These are phyloP conservation scores for Cystobasidium tubakii DNA, from an alignment of 768 basidiomycete genomes.

Conservation along the genomic window DNA sequence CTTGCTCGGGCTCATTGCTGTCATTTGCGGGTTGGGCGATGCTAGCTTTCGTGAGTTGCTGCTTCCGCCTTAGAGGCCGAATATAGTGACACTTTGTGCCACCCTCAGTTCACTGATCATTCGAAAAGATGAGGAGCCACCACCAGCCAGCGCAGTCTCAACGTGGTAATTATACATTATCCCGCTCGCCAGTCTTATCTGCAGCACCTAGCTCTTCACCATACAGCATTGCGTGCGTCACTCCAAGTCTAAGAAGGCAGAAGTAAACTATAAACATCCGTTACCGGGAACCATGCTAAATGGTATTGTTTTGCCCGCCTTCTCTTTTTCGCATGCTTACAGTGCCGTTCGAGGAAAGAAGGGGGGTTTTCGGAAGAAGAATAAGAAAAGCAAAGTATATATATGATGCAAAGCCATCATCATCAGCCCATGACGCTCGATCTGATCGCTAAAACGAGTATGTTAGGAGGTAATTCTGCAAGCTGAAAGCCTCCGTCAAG, in stretches of 20 bases:
- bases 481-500: background rate
- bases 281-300: background rate
- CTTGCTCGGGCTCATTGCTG: background rate
- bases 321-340: background rate
- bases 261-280: background rate
- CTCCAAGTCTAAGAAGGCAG: background rate
- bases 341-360: background rate
- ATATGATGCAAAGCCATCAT: background rate
- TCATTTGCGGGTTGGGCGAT: slow-evolving; percentile 11
- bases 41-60: slow-evolving; percentile 18
- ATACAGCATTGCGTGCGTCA: slow-evolving; percentile 5
- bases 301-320: slow-evolving; percentile 20
- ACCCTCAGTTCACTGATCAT: background rate
- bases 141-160: slow-evolving; percentile 7
- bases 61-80: no score
- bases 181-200: background rate
- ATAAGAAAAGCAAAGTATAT: slow-evolving; percentile 10
- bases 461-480: background rate
- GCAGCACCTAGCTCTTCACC: background rate
- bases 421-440: slow-evolving; percentile 29
- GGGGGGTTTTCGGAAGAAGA: background rate
- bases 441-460: slow-evolving; percentile 4
- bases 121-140: background rate
- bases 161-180: slow-evolving; percentile 21
- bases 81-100: no score